Conservation (phyloP, 202 grass and related monocot species). For the Panicum hallii region DNA sequence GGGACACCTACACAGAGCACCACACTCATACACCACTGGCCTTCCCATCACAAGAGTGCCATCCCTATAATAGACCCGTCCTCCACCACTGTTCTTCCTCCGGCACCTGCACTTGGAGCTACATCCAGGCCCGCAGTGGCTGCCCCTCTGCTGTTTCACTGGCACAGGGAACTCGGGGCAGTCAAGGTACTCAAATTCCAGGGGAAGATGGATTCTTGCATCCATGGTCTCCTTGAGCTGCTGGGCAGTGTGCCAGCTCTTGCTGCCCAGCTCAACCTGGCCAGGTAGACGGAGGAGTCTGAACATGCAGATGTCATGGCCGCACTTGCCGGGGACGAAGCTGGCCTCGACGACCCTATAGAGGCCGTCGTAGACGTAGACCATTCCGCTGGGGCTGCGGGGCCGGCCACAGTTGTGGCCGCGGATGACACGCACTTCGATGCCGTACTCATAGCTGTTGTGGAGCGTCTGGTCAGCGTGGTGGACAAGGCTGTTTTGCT, state of each 20-base stretch:
- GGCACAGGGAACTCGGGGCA: conserved; percentile 39
- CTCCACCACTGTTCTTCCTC: conserved; percentile 43
- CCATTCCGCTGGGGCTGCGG: conserved; percentile 46
- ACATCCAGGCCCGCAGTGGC: conserved; percentile 38
- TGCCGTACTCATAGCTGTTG: conserved; percentile 67
- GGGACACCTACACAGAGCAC: conserved; percentile 58
- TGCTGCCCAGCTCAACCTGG: conserved; percentile 60
- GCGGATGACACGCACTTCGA: conserved; percentile 73
- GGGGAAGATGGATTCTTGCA: conserved; percentile 39
- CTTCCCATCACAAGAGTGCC: conserved; percentile 62
- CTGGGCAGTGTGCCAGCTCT: conserved; percentile 36
- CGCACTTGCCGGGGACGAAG: conserved; percentile 56
- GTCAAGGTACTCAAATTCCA: conserved; percentile 51
- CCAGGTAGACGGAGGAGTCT: conserved; percentile 56
- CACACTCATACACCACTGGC: conserved; percentile 73
- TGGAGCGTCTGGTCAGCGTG: conserved; percentile 64
- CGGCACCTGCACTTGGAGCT: conserved; percentile 46
- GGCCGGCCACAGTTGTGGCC: conserved; percentile 38
- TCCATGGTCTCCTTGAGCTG: conserved; percentile 56
- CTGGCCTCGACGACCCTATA: conserved; percentile 58
- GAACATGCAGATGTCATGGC: conserved; percentile 59
- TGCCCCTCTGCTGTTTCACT: conserved; percentile 47
- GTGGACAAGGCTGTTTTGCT: conserved; percentile 50
- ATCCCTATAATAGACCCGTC: conserved; percentile 50
- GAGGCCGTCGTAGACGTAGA: conserved; percentile 86